Evolutionary conservation across 2,329 filamentous ascomycete genomes (phyloP).

Genomic region (Colletotrichum phormii): DNA sequence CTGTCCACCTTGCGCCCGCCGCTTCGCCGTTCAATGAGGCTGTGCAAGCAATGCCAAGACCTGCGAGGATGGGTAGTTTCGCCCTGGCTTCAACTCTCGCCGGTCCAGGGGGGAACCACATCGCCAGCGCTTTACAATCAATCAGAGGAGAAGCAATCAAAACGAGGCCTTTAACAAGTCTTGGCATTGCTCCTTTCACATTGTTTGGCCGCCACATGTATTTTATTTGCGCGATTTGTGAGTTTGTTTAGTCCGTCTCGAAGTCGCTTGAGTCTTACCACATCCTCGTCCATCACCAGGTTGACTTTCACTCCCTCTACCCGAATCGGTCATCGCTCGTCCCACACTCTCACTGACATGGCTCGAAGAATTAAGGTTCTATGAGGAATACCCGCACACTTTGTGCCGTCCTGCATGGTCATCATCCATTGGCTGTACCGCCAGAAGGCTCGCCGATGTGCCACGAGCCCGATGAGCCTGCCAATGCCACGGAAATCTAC

Average conservation of each 20-base stretch:
- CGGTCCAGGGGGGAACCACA: constrained; percentile 3
- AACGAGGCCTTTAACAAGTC: constrained; percentile 25
- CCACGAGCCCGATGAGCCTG: constrained; percentile 1
- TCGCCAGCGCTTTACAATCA: not conserved
- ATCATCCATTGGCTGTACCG: constrained; percentile 1
- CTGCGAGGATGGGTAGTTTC: constrained; percentile 30
- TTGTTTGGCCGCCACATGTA: constrained; percentile 18
- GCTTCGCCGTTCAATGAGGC: constrained; percentile 29
- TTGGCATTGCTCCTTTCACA: constrained; percentile 26
- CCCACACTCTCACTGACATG: constrained; percentile 19
- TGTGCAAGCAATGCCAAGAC: constrained; percentile 35
- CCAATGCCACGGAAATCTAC: constrained; percentile 16
- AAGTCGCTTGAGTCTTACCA: constrained; percentile 1
- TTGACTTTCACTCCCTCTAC: constrained; percentile 8
- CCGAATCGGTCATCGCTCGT: constrained; percentile 10
- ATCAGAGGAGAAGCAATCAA: constrained; percentile 25
- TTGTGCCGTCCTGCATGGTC: not conserved
- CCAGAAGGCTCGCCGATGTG: not conserved
- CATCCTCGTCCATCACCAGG: constrained; percentile 25
- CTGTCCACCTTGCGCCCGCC: constrained; percentile 24
- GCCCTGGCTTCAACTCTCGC: constrained; percentile 29
- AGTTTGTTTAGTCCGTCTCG: constrained; percentile 25
- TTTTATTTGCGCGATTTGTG: constrained; percentile 29
- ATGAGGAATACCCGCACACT: constrained; percentile 9
- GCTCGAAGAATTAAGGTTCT: constrained; percentile 24